Conservation (phyloP, 78 protist species). For the Dictyostelium firmibasis region DNA sequence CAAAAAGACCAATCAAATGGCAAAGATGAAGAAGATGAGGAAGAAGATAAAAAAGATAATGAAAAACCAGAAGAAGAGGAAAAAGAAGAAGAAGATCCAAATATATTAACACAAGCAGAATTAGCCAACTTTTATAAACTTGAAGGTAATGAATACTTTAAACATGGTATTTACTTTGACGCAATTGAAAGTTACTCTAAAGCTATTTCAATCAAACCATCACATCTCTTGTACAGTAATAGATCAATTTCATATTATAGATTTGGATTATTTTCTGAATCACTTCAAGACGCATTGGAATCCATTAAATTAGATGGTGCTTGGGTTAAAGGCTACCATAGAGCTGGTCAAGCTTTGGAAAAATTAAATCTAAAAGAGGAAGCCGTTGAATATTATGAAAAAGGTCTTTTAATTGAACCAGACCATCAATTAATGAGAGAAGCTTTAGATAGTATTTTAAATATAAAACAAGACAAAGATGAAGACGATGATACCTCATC, state of each 20-base stretch:
- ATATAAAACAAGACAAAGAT: not conserved
- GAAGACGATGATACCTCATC: not conserved
- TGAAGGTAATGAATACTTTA: constrained; percentile 71
- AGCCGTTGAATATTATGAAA: constrained; percentile 10
- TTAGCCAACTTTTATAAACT: constrained; percentile 34
- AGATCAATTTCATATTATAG: constrained; percentile 51
- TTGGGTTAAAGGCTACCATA: constrained; percentile 58
- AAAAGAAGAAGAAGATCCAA: constrained; percentile 35
- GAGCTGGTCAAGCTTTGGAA: constrained; percentile 66
- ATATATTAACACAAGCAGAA: constrained; percentile 22
- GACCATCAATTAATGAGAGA: not conserved
- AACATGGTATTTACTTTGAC: constrained; percentile 22
- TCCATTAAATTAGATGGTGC: constrained; percentile 1
- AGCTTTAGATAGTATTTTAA: not conserved
- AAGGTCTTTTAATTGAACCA: constrained; percentile 48
- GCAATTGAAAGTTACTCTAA: constrained; percentile 60
- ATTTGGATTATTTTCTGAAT: constrained; percentile 4
- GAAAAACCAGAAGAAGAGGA: not conserved
- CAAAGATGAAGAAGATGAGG: not conserved
- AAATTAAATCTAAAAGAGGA: not conserved
- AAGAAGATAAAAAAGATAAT: not conserved
- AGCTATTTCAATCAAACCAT: constrained; percentile 53
- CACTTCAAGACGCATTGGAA: constrained; percentile 46
- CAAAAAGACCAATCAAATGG: not conserved
- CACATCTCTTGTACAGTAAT: constrained; percentile 52